phyloP scores from a whole-genome alignment of 1,284 basidiomycete species.

The Ganoderma leucocontextum region DNA sequence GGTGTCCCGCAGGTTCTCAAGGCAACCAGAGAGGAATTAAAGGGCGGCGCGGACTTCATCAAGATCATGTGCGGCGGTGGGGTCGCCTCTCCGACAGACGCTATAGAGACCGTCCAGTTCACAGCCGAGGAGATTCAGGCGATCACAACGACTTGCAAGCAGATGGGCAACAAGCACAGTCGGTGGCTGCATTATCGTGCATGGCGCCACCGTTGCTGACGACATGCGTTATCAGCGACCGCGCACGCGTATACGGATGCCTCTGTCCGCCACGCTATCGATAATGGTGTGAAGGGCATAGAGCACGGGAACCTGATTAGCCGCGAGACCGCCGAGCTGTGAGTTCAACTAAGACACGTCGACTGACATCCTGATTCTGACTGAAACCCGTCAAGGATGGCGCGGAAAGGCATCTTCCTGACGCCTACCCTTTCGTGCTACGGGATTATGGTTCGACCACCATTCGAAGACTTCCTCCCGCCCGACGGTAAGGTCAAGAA shows the following conservation, averaged over 20 bases:
- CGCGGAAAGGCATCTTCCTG: slow-evolving; percentile 48
- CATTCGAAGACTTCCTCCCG: slow-evolving; percentile 52
- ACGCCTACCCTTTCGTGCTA: slow-evolving; percentile 57
- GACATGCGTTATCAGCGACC: slow-evolving; percentile 36
- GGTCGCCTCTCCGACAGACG: slow-evolving; percentile 53
- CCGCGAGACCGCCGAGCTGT: slow-evolving; percentile 40
- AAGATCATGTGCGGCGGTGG: slow-evolving; percentile 56
- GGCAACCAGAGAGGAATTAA: slow-evolving; percentile 53
- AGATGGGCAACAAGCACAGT: slow-evolving; percentile 52
- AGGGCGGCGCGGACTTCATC: slow-evolving; percentile 54
- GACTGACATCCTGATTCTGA: not conserved
- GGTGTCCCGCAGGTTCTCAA: slow-evolving; percentile 51
- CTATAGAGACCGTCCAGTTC: slow-evolving; percentile 56
- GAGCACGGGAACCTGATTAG: slow-evolving; percentile 55
- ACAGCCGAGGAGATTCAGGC: slow-evolving; percentile 54
- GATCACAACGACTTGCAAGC: slow-evolving; percentile 52
- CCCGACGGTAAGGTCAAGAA: slow-evolving; percentile 51
- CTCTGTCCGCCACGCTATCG: slow-evolving; percentile 49
- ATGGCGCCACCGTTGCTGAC: too few species aligned
- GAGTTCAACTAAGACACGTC: not conserved
- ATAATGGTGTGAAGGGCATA: slow-evolving; percentile 51
- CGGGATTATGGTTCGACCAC: slow-evolving; percentile 53
- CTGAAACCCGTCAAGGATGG: slow-evolving; percentile 41
- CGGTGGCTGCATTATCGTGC: slow-evolving; percentile 10
- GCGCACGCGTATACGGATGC: slow-evolving; percentile 51